These are phyloP conservation scores for Fistulifera solaris DNA, from an alignment of 108 stramenopile genomes.

Conservation along the genomic window DNA sequence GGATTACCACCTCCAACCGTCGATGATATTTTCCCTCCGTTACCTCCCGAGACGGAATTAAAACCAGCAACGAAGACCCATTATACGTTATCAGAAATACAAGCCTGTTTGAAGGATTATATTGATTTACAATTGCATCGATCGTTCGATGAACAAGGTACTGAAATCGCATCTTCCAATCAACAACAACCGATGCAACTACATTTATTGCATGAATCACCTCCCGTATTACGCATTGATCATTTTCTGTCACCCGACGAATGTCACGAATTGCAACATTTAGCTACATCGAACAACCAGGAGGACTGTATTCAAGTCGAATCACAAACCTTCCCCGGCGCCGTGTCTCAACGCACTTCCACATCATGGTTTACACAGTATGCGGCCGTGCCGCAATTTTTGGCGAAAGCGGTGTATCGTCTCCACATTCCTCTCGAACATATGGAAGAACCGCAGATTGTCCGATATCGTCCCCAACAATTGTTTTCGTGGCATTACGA, in stretches of 20 bases:
- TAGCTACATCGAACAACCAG: slow-evolving; percentile 5
- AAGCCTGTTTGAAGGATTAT: slow-evolving; percentile 29
- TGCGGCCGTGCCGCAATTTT: slow-evolving; percentile 33
- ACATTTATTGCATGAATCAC: slow-evolving; percentile 48
- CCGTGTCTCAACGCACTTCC: slow-evolving; percentile 51
- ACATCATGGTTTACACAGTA: slow-evolving; percentile 76
- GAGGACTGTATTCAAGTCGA: background rate
- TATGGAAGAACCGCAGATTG: slow-evolving; percentile 82
- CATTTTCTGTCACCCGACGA: slow-evolving; percentile 60
- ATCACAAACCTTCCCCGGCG: background rate
- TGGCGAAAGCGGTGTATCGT: slow-evolving; percentile 46
- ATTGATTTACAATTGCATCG: slow-evolving; percentile 29
- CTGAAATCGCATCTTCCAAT: slow-evolving; percentile 14
- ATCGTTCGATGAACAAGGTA: slow-evolving; percentile 48
- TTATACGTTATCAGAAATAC: slow-evolving; percentile 29
- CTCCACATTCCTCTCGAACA: slow-evolving; percentile 44
- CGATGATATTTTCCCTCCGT: slow-evolving; percentile 71
- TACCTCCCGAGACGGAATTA: slow-evolving; percentile 33
- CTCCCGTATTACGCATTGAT: slow-evolving; percentile 60
- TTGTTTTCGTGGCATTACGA: slow-evolving; percentile 83
- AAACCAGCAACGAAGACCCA: slow-evolving; percentile 11
- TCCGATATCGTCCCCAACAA: slow-evolving; percentile 51
- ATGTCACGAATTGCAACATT: slow-evolving; percentile 31
- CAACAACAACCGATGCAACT: slow-evolving; percentile 30
- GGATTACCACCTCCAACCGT: slow-evolving; percentile 60